Conservation (phyloP, 352 stramenopile genomes). For the Phytophthora citrophthora region DNA sequence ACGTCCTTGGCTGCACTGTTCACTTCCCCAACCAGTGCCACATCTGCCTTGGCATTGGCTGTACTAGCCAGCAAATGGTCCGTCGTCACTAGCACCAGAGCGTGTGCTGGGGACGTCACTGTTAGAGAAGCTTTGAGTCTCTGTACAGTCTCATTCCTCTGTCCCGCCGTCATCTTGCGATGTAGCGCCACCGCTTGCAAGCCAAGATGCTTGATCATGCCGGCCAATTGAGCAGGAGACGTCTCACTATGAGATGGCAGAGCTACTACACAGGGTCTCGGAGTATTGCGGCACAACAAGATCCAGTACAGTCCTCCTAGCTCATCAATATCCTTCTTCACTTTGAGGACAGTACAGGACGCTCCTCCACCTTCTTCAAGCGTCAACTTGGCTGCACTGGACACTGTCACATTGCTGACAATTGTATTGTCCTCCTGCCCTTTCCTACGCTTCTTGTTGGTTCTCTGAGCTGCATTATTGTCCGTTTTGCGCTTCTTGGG, state of each 20-base stretch:
- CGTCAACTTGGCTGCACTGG: constrained; percentile 27
- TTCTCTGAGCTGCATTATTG: not conserved
- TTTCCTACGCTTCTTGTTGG: constrained; percentile 16
- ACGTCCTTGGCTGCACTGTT: constrained; percentile 14
- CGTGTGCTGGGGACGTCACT: constrained; percentile 13
- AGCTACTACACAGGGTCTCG: constrained; percentile 56
- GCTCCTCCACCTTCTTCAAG: constrained; percentile 14
- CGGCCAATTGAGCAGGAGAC: constrained; percentile 39
- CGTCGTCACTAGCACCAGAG: constrained; percentile 63
- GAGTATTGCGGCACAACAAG: constrained; percentile 46
- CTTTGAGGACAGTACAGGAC: constrained; percentile 26
- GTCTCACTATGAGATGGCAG: constrained; percentile 45
- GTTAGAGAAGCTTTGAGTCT: constrained; percentile 31
- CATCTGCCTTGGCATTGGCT: constrained; percentile 37
- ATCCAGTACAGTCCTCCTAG: constrained; percentile 67
- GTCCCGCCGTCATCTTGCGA: constrained; percentile 65
- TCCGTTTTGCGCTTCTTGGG: constrained; percentile 18
- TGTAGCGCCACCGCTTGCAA: constrained; percentile 72
- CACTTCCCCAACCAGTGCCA: constrained; percentile 41
- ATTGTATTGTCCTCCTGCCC: constrained; percentile 4
- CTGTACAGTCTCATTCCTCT: constrained; percentile 63
- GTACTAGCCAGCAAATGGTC: constrained; percentile 58
- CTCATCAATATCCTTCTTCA: constrained; percentile 47
- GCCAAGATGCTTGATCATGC: constrained; percentile 60
- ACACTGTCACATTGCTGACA: constrained; percentile 26